Base-by-base conservation (phyloP, 2,329 filamentous ascomycete genomes). In the Neonectria faginata region DNA sequence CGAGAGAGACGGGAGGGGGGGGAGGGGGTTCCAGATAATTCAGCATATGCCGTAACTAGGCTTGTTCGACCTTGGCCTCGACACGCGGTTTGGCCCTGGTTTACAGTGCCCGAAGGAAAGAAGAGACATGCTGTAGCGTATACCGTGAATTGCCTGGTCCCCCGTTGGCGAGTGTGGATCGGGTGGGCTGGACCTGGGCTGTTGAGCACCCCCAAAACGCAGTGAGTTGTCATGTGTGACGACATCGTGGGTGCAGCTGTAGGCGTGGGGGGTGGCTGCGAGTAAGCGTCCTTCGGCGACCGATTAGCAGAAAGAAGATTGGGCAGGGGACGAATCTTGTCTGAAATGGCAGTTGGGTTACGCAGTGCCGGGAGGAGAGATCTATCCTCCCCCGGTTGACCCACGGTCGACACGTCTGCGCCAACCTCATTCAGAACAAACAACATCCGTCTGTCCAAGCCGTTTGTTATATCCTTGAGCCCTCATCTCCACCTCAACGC, bases 301-400 rank as follows among this genome's bases (percentile, higher is more conserved):
- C 51, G 55, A 65, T 58, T 65, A 64, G 48, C 57, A 66, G 55
- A 50, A 41, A 59, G 52, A 29, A 64, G 62, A 62, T 65, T 64
- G 66, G 60, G 56, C 65, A 65, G 65, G 44, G 63, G 61, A 63
- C 7, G 66, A 56, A 70, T 73, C 70, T 69, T 66, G 44, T 70
- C 67, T 67, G 64, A 64, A 66, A 60, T 60, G 62, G 57, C 57
- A 60, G 36, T 45, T 62, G 50, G 48, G 67, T 71, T 73, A 56
- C 64, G 66, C 68, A 73, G 52, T 63, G 67, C 67, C 66, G 70
- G 62, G 67, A 58, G 53, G 42, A 64, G 42, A 57, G 65, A 70
- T 71, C 62, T 41, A 55, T 51, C 55, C 55, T 63, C 67, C 69
- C 57, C 57, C 67, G 52, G 63, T 64, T 59, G 56, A 67, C 58